Base-by-base conservation (phyloP, 2,329 filamentous ascomycete genomes). In the Hypoxylon rubiginosum region DNA sequence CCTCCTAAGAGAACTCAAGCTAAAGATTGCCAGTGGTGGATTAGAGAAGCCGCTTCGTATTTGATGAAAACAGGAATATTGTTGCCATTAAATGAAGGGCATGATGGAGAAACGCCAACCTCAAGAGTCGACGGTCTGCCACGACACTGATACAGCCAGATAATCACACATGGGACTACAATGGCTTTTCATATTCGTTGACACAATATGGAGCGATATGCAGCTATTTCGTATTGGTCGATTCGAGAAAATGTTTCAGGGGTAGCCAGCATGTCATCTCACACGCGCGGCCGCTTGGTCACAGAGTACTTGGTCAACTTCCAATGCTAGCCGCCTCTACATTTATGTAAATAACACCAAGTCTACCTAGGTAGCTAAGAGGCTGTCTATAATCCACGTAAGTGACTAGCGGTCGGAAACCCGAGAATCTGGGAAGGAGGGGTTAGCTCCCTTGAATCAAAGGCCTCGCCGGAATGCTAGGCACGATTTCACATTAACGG, bases 1-100 rank as follows among this genome's bases (percentile, higher is more conserved):
- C 57, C 58, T 41, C 56, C 32, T 1, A 69, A 57, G 58, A 67
- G 39, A 41, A 43, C 52, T 1, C 50, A 67, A 45, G 64, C 65
- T 8, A 67, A 59, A 48, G 67, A 70, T 34, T 70, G 67, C 28
- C 67, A 70, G 34, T 70, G 67, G 67, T 70, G 67, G 64, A 58
- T 67, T n/a, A 62, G 55, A 55, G 53, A 67, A 49, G 62, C 55
- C 36, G 30, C 39, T 49, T 61, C 52, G 19, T 43, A 67, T 61
- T 48, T 70, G 19, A 58, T 60, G 4, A 11, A 56, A 39, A 57
- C 13, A 28, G 57, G 50, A 28, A 65, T 67, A 2, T 50, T 70
- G 19, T 32, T 67, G n/a, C 54, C 67, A 13, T 51, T 70, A 36
- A 49, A 62, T 11, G 51, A 50, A 48, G 46, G 19, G 13, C 19